These are phyloP conservation scores for Neocucurbitaria cava DNA, from an alignment of 2,329 filamentous ascomycete species.

Conservation along the genomic window DNA sequence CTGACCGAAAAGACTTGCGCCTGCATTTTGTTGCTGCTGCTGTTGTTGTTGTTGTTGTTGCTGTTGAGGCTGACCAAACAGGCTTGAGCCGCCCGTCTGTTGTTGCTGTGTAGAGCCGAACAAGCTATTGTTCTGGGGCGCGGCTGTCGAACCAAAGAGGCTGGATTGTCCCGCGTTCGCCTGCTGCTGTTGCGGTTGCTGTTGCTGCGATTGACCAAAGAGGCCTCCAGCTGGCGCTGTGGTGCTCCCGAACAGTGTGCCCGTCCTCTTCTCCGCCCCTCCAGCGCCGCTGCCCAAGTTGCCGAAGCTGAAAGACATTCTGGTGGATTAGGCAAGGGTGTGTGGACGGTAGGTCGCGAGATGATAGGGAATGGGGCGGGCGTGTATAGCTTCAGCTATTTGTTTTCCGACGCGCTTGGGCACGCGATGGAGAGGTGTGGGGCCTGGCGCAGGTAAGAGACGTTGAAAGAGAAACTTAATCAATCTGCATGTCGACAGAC, in stretches of 20 bases:
- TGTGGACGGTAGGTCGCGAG: slow-evolving; percentile 1
- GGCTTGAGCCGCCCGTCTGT: slow-evolving; percentile 17
- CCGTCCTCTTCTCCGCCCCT: slow-evolving; percentile 42
- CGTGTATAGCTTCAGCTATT: slow-evolving; percentile 12
- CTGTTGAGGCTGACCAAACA: slow-evolving; percentile 35
- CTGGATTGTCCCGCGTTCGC: slow-evolving; percentile 16
- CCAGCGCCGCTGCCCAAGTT: slow-evolving; percentile 20
- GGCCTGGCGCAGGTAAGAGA: background rate
- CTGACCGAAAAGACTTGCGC: slow-evolving; percentile 50
- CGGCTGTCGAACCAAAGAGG: slow-evolving; percentile 28
- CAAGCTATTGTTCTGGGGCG: slow-evolving; percentile 30
- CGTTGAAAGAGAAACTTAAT: slow-evolving; percentile 11
- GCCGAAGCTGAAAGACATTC: slow-evolving; percentile 43
- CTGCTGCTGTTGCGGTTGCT: slow-evolving; percentile 16
- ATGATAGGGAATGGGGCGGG: slow-evolving; percentile 1
- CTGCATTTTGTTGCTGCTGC: slow-evolving; percentile 47
- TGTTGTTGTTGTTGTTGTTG: slow-evolving; percentile 41
- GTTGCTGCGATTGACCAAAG: slow-evolving; percentile 48
- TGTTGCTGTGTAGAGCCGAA: slow-evolving; percentile 27
- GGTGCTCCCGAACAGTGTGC: slow-evolving; percentile 47
- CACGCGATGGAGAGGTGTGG: slow-evolving; percentile 13
- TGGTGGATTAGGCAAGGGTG: slow-evolving; percentile 5
- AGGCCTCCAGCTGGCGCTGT: slow-evolving; percentile 48
- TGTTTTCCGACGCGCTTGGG: slow-evolving; percentile 24
- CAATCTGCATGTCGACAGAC: slow-evolving; percentile 12